Conservation (phyloP, 2,329 filamentous ascomycete species). For the Exophiala lecanii-corni region DNA sequence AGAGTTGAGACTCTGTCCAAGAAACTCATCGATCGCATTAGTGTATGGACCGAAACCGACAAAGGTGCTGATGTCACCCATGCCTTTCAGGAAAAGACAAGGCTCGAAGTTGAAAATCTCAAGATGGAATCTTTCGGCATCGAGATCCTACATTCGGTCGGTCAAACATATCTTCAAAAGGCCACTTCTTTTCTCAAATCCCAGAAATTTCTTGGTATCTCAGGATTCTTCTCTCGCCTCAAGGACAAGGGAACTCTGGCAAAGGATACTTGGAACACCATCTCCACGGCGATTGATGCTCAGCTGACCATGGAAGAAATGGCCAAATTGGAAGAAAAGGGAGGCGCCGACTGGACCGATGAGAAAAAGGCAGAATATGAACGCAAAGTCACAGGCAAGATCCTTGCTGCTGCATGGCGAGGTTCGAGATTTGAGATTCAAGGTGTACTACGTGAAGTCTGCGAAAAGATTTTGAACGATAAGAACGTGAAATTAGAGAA, state of each 20-base stretch:
- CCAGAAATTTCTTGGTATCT: conserved; percentile 94
- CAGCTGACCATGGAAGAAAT: conserved; percentile 99
- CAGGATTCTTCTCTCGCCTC: conserved; percentile 86
- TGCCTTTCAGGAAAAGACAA: conserved; percentile 91
- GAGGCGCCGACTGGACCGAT: conserved; percentile 96
- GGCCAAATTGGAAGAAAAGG: conserved; percentile 90
- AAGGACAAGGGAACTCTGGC: conserved; percentile 96
- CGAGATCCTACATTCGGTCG: conserved; percentile 93
- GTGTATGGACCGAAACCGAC: conserved; percentile 96
- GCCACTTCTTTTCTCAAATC: conserved; percentile 83
- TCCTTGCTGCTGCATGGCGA: conserved; percentile 91
- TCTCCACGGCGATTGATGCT: conserved; percentile 90
- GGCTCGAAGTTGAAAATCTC: conserved; percentile 90
- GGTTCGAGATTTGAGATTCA: conserved; percentile 98
- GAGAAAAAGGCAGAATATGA: conserved; percentile 96
- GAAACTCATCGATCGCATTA: conserved; percentile 85
- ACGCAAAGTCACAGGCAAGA: conserved; percentile 93
- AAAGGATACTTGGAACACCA: conserved; percentile 98
- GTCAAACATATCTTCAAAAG: conserved; percentile 83
- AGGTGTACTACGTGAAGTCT: conserved; percentile 89
- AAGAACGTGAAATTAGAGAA: conserved; percentile 76
- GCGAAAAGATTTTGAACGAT: conserved; percentile 77
- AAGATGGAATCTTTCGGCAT: conserved; percentile 99
- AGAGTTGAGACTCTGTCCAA: conserved; percentile 76
- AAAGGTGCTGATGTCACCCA: conserved; percentile 77